phyloP scores from a whole-genome alignment of 108 stramenopile genomes.

The Discostella pseudostelligera region DNA sequence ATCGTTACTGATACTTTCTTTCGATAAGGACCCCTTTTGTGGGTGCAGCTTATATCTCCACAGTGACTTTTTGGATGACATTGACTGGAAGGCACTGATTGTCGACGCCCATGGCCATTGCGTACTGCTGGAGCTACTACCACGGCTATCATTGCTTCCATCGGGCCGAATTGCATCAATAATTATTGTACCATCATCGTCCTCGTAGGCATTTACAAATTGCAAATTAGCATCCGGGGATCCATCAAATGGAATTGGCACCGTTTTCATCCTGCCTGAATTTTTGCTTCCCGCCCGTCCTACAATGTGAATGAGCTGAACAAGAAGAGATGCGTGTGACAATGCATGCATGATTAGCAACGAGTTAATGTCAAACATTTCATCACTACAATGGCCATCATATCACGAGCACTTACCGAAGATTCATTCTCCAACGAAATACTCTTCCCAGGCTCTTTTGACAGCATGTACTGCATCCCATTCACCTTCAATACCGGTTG shows the following conservation, averaged over 20 bases:
- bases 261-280: slow-evolving; percentile 37
- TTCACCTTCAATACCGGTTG: slow-evolving; percentile 62
- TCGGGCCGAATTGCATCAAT: slow-evolving; percentile 80
- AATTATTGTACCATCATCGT: slow-evolving; percentile 55
- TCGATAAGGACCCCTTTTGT: slow-evolving; percentile 49
- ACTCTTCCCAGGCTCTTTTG: slow-evolving; percentile 75
- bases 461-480: slow-evolving; percentile 73
- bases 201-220: slow-evolving; percentile 80
- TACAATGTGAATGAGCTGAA: slow-evolving; percentile 62
- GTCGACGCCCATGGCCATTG: slow-evolving; percentile 75
- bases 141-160: slow-evolving; percentile 9
- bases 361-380: not conserved
- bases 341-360: not conserved
- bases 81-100: slow-evolving; percentile 47
- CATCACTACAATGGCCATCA: not conserved
- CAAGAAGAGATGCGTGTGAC: not conserved
- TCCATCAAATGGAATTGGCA: slow-evolving; percentile 72
- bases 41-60: slow-evolving; percentile 70
- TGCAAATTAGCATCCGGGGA: slow-evolving; percentile 68
- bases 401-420: slow-evolving; percentile 30
- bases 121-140: not conserved
- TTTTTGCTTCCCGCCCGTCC: slow-evolving; percentile 51
- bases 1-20: slow-evolving; percentile 50
- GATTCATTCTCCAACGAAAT: slow-evolving; percentile 39
- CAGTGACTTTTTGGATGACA: slow-evolving; percentile 58